Conservation (phyloP, 305 asterid genomes). For the Solanum hybrid region DNA sequence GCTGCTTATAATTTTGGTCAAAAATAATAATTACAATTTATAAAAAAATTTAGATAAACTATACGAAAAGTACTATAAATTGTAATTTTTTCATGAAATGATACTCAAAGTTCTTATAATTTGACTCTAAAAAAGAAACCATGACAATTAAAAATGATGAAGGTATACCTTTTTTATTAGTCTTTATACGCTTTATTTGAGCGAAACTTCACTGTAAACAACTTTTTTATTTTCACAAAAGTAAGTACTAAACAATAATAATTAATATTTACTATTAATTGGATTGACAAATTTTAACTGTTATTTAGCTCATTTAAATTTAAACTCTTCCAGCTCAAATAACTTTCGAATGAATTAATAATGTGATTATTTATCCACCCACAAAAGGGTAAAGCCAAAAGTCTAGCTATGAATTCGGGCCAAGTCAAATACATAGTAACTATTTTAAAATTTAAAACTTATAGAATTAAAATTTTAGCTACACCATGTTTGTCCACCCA, state of each 20-base stretch:
- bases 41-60: too few species aligned
- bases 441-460: not conserved
- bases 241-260: not conserved
- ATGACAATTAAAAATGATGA: too few species aligned
- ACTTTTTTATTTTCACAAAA: too few species aligned
- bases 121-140: too few species aligned
- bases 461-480: not conserved
- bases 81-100: too few species aligned
- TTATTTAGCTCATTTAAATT: not conserved
- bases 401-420: not conserved
- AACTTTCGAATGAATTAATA: not conserved
- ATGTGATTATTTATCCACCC: not conserved
- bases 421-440: not conserved
- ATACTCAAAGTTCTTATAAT: too few species aligned
- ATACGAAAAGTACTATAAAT: too few species aligned
- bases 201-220: too few species aligned
- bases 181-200: too few species aligned
- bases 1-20: not conserved
- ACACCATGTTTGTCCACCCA: not conserved
- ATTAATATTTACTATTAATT: too few species aligned
- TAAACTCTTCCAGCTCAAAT: not conserved
- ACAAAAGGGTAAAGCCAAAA: not conserved
- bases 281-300: not conserved
- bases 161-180: too few species aligned
- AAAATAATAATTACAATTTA: too few species aligned